Evolutionary conservation across 1,284 basidiomycete species (phyloP), one percentile per base, ranked within the genome.

Genomic region (Malassezia caprae): DNA sequence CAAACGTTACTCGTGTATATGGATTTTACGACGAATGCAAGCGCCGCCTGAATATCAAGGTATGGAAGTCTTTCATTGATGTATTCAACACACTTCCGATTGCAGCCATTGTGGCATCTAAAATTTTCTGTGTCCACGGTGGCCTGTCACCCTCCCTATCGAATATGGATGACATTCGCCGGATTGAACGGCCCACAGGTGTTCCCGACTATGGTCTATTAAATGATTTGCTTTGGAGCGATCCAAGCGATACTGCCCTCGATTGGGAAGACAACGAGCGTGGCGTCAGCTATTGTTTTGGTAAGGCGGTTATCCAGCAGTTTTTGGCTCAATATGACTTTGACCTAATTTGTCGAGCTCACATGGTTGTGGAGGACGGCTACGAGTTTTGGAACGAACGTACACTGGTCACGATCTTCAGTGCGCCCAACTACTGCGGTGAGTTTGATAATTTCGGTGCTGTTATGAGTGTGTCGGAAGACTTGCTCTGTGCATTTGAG

Each of bases 21-120:
- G 93, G 93, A 37, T 99, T 99, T 78, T 99, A 99, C 77, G 93
- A 98, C 78, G 93, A 99, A 79, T 99, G 94, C 82, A 99, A 99
- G 79, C 85, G 94, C 72, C 83, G 94, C 65, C 93, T 90, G 80
- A 96, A 96, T 77, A 93, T 98, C 82, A 98, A 98, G 80, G 91
- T 90, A 35, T 99, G 94, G 94, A 98, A 96, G 79, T 91, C 90
- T 12, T 98, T 99, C 76, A 90, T 96, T 76, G 94, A 99, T 77
- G 93, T 96, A 40, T 99, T 99, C 82, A 98, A 99, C 78, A 90
- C 90, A 67, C 82, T 99, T 11, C 94, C 94, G 43, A 98, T 99
- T 69, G 91, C 94, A 35, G 91, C 94, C 32, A 88, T 99, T 65
- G 93, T 99, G 48, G 94, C 93, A 11, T 91, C 89, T 67, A 99